Evolutionary conservation across 345 rosid genomes (phyloP).

Genomic region (Abelmoschus esculentus): DNA sequence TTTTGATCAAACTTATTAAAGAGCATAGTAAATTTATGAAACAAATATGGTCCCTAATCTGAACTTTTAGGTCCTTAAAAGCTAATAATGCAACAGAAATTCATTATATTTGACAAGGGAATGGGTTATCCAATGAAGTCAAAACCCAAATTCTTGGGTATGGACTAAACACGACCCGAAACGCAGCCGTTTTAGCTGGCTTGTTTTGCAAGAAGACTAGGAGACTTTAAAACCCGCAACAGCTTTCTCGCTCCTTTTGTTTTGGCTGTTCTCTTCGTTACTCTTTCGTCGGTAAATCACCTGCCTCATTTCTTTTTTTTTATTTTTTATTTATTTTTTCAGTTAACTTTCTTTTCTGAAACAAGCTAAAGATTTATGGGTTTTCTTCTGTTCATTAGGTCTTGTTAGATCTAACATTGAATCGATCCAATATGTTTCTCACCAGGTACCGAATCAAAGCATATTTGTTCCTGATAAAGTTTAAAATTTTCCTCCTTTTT

Average conservation of each 20-base stretch:
- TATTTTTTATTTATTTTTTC: too few species aligned
- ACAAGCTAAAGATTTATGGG: not conserved
- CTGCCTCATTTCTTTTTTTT: not conserved
- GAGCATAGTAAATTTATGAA: too few species aligned
- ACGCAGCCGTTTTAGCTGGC: not conserved
- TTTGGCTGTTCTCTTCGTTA: not conserved
- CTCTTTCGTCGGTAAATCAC: not conserved
- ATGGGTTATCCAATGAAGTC: not conserved
- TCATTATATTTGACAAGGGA: not conserved
- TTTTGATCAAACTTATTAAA: too few species aligned
- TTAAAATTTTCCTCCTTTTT: not conserved
- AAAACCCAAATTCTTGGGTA: not conserved
- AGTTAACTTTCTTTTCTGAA: not conserved
- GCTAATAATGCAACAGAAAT: not conserved
- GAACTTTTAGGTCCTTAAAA: not conserved
- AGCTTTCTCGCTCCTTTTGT: not conserved
- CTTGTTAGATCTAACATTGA: conserved; percentile 21
- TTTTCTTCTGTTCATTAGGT: conserved; percentile 7
- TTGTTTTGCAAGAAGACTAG: not conserved
- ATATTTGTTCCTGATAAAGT: not conserved
- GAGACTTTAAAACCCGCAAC: not conserved
- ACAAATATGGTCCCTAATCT: too few species aligned
- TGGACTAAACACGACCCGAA: not conserved
- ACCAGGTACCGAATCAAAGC: conserved; percentile 39
- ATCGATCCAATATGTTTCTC: conserved; percentile 48